Conservation (phyloP, 225 moss, liverwort and hornwort genomes). For the Neckera pumila region DNA sequence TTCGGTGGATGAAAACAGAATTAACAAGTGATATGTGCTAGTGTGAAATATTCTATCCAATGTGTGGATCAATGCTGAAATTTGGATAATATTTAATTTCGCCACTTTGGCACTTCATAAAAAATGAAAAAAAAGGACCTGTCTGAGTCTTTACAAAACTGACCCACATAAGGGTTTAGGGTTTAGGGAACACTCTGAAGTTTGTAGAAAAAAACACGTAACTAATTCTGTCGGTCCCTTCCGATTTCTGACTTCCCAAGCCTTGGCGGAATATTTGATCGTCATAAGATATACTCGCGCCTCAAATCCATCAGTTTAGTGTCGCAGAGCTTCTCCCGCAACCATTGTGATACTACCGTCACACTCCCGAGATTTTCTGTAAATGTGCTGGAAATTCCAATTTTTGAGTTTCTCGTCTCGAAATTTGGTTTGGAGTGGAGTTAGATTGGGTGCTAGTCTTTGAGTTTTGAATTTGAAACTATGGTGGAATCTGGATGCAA, state of each 20-base stretch:
- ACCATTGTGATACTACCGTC: neutral
- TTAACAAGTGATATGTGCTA: no score
- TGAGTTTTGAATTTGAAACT: neutral
- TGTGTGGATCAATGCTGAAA: no score
- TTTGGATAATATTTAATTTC: no score
- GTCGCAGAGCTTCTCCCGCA: neutral
- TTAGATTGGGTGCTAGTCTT: neutral
- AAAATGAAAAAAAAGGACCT: no score
- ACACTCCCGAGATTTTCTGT: neutral
- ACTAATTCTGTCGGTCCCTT: no score
- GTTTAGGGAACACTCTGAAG: no score
- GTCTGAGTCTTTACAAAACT: neutral
- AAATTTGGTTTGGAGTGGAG: neutral
- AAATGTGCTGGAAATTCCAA: neutral
- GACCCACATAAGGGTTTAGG: neutral
- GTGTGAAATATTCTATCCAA: no score
- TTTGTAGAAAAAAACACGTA: neutral
- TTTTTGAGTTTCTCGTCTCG: neutral
- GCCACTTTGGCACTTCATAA: no score
- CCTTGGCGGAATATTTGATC: no score
- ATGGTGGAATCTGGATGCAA: neutral
- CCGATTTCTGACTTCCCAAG: neutral
- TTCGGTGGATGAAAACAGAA: no score
- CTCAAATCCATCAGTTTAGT: neutral
- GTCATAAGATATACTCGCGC: neutral